phyloP scores from a whole-genome alignment of 805 yeast genomes.

The Suhomyces prunicola region DNA sequence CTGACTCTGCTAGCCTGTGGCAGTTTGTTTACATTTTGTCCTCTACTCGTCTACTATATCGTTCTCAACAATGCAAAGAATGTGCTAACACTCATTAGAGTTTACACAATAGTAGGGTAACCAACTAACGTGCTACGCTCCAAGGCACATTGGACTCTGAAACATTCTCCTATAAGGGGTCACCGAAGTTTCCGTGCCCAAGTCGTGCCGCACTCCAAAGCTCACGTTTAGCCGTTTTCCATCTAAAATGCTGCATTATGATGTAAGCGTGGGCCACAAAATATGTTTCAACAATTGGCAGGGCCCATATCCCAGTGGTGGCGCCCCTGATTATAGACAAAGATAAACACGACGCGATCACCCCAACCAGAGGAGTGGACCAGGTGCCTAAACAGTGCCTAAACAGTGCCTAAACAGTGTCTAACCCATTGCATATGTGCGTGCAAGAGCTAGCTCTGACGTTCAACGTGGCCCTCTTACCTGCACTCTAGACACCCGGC shows the following conservation, averaged over 20 bases:
- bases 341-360: neutral
- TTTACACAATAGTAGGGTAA: neutral
- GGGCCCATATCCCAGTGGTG: neutral
- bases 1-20: neutral
- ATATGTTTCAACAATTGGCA: neutral
- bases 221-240: neutral
- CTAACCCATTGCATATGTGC: neutral
- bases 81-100: neutral
- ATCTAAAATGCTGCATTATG: neutral
- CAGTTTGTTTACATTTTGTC: neutral
- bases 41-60: neutral
- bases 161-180: neutral
- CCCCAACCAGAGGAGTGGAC: neutral
- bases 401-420: neutral
- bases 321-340: neutral
- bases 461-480: too few species aligned
- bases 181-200: neutral
- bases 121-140: neutral
- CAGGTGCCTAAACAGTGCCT: neutral
- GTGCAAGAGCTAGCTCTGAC: neutral
- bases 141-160: neutral
- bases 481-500: too few species aligned
- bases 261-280: neutral
- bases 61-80: neutral
- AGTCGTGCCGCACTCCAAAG: neutral